phyloP scores from a whole-genome alignment of 2,329 filamentous ascomycete genomes.

The Clarireedia sp. region DNA sequence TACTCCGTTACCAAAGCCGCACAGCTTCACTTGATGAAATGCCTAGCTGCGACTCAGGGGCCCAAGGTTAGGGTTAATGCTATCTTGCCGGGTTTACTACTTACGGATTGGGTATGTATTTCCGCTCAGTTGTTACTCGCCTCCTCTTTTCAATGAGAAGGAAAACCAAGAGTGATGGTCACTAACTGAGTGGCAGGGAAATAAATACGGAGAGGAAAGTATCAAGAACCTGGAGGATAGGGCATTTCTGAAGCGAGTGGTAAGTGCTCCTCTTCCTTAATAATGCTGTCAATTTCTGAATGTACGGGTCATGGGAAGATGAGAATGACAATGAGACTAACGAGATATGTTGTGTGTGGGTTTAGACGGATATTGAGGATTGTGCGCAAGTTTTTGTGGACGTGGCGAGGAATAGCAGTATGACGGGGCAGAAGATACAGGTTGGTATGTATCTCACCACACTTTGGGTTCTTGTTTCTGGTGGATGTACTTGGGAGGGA shows the following conservation, averaged over 20 bases:
- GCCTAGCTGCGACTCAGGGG: slow-evolving; percentile 53
- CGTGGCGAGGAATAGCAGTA: slow-evolving; percentile 40
- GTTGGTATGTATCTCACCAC: slow-evolving; percentile 21
- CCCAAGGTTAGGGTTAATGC: slow-evolving; percentile 57
- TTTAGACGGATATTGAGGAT: slow-evolving; percentile 41
- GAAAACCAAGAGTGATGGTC: background rate
- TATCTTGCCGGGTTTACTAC: slow-evolving; percentile 53
- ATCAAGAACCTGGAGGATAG: slow-evolving; percentile 41
- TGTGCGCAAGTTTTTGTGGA: slow-evolving; percentile 48
- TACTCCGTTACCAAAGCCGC: slow-evolving; percentile 36
- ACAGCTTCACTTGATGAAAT: slow-evolving; percentile 57
- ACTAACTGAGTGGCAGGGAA: background rate
- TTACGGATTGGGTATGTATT: slow-evolving; percentile 53
- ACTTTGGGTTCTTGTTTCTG: background rate
- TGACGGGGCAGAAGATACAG: slow-evolving; percentile 29
- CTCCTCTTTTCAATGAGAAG: background rate
- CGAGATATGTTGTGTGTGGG: no score
- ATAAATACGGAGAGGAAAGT: slow-evolving; percentile 44
- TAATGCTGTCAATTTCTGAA: background rate
- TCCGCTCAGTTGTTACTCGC: background rate
- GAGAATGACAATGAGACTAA: no score
- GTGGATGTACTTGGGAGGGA: background rate
- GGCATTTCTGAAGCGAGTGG: slow-evolving; percentile 47
- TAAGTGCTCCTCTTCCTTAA: slow-evolving; percentile 26
- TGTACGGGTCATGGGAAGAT: no score